Percentiles rank a stretch among this genome's conserved stretches.
Conservation (phyloP, 192 early-diverging fungal genomes). For the Rhizoclosmatium sp. region DNA sequence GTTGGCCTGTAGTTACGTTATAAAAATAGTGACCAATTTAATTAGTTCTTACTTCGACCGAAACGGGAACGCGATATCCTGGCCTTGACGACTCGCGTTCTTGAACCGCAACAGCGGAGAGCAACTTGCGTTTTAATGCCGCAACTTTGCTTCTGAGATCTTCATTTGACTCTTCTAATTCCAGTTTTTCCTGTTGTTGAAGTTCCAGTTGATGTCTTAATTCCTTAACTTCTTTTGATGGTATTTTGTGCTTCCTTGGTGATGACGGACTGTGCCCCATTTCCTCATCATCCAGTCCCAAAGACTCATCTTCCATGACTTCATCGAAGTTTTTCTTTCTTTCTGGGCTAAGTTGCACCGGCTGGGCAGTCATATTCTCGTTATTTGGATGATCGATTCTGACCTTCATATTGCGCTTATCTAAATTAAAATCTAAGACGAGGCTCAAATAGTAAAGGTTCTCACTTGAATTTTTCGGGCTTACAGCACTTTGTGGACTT, state of each 20-base stretch:
- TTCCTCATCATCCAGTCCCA: constrained; percentile 17
- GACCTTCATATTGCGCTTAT: background rate
- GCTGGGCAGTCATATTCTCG: background rate
- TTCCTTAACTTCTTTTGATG: constrained; percentile 6
- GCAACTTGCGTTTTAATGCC: constrained; percentile 31
- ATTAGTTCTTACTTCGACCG: constrained; percentile 35
- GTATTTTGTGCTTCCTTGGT: background rate
- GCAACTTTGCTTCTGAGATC: constrained; percentile 34
- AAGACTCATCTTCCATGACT: background rate
- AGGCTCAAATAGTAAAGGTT: too few species aligned
- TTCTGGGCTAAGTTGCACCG: background rate
- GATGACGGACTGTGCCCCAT: constrained; percentile 10
- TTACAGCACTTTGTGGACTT: background rate
- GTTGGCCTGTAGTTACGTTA: constrained; percentile 30
- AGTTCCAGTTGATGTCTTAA: constrained; percentile 26
- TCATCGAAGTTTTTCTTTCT: background rate
- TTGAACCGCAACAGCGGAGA: constrained; percentile 7
- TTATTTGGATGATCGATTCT: background rate
- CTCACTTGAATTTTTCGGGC: too few species aligned
- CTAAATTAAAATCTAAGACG: background rate
- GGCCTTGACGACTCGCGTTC: constrained; percentile 14
- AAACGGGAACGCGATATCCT: constrained; percentile 19
- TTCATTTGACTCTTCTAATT: constrained; percentile 23
- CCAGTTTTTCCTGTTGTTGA: constrained; percentile 24
- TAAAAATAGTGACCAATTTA: background rate